These are phyloP conservation scores for Bonia amplexicaulis DNA, from an alignment of 176 grass and related monocot genomes.

Conservation along the genomic window DNA sequence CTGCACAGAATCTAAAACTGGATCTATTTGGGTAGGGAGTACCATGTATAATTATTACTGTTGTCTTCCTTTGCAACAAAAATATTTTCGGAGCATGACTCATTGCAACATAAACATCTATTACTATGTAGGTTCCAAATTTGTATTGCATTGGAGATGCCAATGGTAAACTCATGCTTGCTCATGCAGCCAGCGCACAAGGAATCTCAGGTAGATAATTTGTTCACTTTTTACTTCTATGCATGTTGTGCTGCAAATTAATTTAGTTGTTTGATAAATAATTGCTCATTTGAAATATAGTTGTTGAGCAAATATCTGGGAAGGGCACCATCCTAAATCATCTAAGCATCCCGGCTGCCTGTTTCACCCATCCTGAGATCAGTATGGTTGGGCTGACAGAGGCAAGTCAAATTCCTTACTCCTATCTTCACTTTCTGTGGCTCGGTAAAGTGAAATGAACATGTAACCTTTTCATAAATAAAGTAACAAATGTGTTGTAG, in stretches of 20 bases:
- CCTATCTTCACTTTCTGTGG: slow-evolving; percentile 5
- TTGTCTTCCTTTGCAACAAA: neutral
- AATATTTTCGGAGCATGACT: neutral
- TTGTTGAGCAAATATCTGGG: slow-evolving; percentile 48
- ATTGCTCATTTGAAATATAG: slow-evolving; percentile 20
- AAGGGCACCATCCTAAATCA: slow-evolving; percentile 56
- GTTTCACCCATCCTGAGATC: slow-evolving; percentile 72
- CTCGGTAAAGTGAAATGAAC: neutral
- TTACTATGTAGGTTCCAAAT: slow-evolving; percentile 42
- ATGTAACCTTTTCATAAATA: neutral
- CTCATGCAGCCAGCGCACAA: slow-evolving; percentile 71
- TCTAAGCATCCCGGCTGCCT: slow-evolving; percentile 59
- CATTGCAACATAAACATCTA: neutral
- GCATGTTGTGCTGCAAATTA: neutral
- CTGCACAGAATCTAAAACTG: neutral
- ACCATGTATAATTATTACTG: neutral
- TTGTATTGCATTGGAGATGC: slow-evolving; percentile 75
- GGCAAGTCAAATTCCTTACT: slow-evolving; percentile 30
- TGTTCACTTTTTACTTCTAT: neutral
- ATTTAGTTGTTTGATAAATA: neutral
- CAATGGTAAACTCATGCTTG: slow-evolving; percentile 72
- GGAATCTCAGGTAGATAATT: slow-evolving; percentile 51
- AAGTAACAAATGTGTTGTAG: neutral
- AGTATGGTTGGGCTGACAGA: slow-evolving; percentile 73
- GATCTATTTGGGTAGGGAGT: neutral